Evolutionary conservation across 2,329 filamentous ascomycete species (phyloP).

Genomic region (Apiospora phragmitis): DNA sequence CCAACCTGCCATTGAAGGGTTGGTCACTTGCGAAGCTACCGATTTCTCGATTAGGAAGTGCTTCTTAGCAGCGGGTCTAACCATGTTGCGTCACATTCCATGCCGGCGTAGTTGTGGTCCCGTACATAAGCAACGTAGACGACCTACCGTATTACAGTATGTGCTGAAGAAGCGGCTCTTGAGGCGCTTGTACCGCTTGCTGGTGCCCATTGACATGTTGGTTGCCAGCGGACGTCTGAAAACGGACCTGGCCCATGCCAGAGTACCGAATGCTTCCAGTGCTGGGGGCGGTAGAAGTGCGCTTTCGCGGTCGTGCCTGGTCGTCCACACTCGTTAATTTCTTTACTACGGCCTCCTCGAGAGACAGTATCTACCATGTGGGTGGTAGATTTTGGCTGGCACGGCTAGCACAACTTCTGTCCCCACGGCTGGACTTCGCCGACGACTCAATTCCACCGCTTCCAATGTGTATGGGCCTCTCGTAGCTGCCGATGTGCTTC

Average conservation of each 20-base stretch:
- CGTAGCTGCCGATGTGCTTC: neutral
- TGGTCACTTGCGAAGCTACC: neutral
- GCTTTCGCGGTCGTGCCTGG: too few species aligned
- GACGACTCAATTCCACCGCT: too few species aligned
- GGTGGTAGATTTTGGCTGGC: too few species aligned
- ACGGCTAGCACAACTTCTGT: neutral
- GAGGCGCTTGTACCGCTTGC: neutral
- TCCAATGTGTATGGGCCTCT: neutral
- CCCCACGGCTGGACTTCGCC: too few species aligned
- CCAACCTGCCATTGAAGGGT: neutral
- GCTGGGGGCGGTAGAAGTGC: too few species aligned
- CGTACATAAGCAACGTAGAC: neutral
- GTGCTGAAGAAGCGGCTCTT: neutral
- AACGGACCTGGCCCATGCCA: neutral
- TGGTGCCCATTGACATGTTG: neutral
- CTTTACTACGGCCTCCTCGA: neutral
- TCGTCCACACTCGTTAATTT: too few species aligned
- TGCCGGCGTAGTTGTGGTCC: neutral
- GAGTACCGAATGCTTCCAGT: too few species aligned
- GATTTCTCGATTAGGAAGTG: neutral
- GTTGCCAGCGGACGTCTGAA: neutral
- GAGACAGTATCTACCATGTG: neutral
- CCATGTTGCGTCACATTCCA: neutral
- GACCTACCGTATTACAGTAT: neutral
- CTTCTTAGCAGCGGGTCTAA: neutral